Conservation (phyloP, 177 flowering plant genomes). For the Vitis hybrid region DNA sequence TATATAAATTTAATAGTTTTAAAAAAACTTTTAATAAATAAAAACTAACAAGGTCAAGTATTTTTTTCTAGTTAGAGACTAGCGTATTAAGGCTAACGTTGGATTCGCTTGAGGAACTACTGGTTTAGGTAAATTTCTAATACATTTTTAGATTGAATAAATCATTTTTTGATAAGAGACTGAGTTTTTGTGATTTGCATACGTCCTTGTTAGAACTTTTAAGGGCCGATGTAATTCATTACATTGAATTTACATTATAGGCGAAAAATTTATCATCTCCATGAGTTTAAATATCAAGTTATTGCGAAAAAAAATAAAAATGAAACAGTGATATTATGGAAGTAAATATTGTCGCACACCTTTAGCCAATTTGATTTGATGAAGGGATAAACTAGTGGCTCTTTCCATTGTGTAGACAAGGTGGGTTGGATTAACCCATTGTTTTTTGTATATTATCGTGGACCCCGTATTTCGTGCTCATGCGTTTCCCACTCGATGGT, state of each 20-base stretch:
- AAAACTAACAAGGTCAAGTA: slow-evolving; percentile 12
- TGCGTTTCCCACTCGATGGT: no score
- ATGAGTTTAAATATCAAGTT: no score
- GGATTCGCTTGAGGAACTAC: slow-evolving; percentile 19
- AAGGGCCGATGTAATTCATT: no score
- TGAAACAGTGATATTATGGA: no score
- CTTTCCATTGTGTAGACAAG: slow-evolving; percentile 11
- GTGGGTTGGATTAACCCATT: slow-evolving; percentile 12
- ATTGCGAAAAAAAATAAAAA: no score
- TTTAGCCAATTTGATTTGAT: no score
- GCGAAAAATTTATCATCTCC: no score
- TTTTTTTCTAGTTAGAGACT: slow-evolving; percentile 28
- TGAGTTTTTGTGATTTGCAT: neutral
- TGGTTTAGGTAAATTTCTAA: slow-evolving; percentile 14
- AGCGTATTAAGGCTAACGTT: slow-evolving; percentile 28
- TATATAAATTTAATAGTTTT: no score
- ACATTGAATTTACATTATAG: no score
- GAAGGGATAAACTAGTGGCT: neutral
- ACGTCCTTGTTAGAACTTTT: accelerated
- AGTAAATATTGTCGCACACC: accelerated
- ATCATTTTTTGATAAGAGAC: neutral
- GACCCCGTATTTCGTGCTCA: no score
- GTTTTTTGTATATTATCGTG: slow-evolving; percentile 4
- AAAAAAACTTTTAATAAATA: no score
- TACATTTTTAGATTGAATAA: slow-evolving; percentile 6